These are phyloP conservation scores for Stevia rebaudiana DNA, from an alignment of 140 eudicot genomes.

Conservation along the genomic window DNA sequence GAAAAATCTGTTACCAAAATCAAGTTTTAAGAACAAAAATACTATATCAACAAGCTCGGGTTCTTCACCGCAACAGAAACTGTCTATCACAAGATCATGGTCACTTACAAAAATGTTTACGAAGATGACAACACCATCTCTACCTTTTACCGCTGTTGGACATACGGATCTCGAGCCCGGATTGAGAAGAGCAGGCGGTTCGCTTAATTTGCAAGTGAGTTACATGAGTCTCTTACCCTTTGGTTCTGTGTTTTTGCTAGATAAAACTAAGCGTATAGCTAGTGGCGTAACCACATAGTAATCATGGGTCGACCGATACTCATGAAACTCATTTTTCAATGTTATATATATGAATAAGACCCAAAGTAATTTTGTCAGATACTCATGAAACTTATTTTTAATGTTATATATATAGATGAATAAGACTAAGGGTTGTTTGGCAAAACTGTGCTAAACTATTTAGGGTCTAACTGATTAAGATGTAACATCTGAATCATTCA, in stretches of 20 bases:
- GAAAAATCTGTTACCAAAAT: conserved; percentile 37
- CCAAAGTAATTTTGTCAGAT: too few species aligned
- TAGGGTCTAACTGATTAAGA: too few species aligned
- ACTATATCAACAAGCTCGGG: conserved; percentile 28
- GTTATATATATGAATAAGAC: too few species aligned
- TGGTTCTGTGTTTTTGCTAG: neutral
- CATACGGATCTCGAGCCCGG: conserved; percentile 40
- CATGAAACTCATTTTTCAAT: too few species aligned
- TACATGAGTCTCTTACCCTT: conserved; percentile 6
- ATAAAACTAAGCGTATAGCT: neutral
- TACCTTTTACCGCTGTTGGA: conserved; percentile 43
- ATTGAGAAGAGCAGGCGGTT: conserved; percentile 36
- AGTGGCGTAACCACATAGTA: too few species aligned
- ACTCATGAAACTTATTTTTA: too few species aligned
- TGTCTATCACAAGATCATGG: conserved; percentile 62
- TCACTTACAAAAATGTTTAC: conserved; percentile 76
- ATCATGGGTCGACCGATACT: too few species aligned
- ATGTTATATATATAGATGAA: too few species aligned
- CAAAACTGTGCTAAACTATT: too few species aligned
- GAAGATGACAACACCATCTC: conserved; percentile 58
- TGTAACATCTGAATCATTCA: too few species aligned
- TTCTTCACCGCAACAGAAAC: conserved; percentile 43
- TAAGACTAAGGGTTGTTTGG: too few species aligned
- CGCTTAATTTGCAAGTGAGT: conserved; percentile 32
- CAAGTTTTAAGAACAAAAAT: conserved; percentile 39